A percentile compares a stretch with the other conserved stretches of the same genome.
Evolutionary conservation across 106 monocot species (phyloP).

Genomic region (Phalaenopsis aphrodite): DNA sequence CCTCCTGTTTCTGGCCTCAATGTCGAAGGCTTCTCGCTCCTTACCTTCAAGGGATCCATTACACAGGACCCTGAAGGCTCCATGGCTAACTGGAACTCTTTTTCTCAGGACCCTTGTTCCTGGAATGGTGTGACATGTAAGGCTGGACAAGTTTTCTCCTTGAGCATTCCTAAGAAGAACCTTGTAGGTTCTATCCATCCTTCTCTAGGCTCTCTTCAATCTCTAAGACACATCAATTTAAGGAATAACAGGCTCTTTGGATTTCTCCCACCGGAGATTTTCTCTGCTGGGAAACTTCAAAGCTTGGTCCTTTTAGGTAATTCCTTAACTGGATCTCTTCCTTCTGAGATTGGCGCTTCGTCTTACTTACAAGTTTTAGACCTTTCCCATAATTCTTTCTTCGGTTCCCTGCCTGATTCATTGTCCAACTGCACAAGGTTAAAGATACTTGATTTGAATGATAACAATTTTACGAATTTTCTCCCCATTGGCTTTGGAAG

Average conservation of each 20-base stretch:
- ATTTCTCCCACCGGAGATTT: conserved; percentile 9
- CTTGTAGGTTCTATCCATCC: conserved; percentile 9
- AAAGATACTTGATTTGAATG: conserved; percentile 14
- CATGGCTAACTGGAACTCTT: conserved; percentile 66
- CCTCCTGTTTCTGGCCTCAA: conserved; percentile 16
- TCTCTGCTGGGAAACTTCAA: conserved; percentile 7
- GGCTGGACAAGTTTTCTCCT: conserved; percentile 5
- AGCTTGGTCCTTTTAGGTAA: conserved; percentile 15
- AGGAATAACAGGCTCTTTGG: conserved; percentile 14
- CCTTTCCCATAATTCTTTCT: conserved; percentile 9
- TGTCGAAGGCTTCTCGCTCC: conserved; percentile 49
- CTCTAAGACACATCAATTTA: conserved; percentile 13
- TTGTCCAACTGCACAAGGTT: not conserved
- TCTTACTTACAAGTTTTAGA: conserved; percentile 12
- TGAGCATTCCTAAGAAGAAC: conserved; percentile 10
- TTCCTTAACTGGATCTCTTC: conserved; percentile 11
- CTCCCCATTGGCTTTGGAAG: conserved; percentile 54
- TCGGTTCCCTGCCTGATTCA: conserved; percentile 11
- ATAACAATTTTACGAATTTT: conserved; percentile 26
- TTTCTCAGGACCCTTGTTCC: conserved; percentile 48
- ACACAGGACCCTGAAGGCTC: conserved; percentile 30
- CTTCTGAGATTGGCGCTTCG: conserved; percentile 6
- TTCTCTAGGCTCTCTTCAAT: conserved; percentile 16
- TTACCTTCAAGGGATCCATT: conserved; percentile 47
- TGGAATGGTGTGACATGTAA: conserved; percentile 71